Percentiles rank a stretch among this genome's conserved stretches.
phyloP scores from a whole-genome alignment of 202 grass and related monocot genomes.

The Setaria viridis region DNA sequence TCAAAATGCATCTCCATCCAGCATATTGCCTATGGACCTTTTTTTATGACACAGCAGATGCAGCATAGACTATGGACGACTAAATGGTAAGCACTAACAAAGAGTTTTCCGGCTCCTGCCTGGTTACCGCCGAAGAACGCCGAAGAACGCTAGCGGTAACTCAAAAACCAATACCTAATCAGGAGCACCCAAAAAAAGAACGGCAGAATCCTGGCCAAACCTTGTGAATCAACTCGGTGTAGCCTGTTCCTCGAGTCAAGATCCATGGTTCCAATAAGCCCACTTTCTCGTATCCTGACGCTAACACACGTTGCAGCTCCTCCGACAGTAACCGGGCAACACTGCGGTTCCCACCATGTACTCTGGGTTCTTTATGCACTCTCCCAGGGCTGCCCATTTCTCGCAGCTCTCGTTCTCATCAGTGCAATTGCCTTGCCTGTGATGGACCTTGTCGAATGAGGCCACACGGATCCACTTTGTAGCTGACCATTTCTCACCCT shows the following conservation, averaged over 20 bases:
- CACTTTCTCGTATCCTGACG: not conserved
- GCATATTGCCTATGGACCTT: not conserved
- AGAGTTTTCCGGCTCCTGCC: constrained; percentile 18
- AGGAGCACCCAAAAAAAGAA: constrained; percentile 11
- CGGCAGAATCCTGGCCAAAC: not conserved
- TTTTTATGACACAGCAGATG: not conserved
- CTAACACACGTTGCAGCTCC: constrained; percentile 88
- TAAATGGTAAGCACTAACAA: constrained; percentile 13
- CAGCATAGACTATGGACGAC: not conserved
- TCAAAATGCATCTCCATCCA: constrained; percentile 6
- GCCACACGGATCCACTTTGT: constrained; percentile 92
- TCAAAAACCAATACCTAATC: not conserved
- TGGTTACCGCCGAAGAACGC: constrained; percentile 2
- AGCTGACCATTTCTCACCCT: constrained; percentile 92
- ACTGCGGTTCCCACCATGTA: constrained; percentile 83
- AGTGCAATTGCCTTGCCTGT: constrained; percentile 66
- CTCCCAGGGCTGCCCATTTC: constrained; percentile 77
- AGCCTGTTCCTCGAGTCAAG: constrained; percentile 3
- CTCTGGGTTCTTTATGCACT: constrained; percentile 84
- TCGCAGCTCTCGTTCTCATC: constrained; percentile 70
- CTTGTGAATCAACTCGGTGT: not conserved
- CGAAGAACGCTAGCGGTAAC: not conserved
- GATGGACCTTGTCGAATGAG: constrained; percentile 80
- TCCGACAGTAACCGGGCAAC: constrained; percentile 69
- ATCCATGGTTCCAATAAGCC: not conserved